These are phyloP conservation scores for Quercus phellos DNA, from an alignment of 331 rosid species.

Conservation along the genomic window DNA sequence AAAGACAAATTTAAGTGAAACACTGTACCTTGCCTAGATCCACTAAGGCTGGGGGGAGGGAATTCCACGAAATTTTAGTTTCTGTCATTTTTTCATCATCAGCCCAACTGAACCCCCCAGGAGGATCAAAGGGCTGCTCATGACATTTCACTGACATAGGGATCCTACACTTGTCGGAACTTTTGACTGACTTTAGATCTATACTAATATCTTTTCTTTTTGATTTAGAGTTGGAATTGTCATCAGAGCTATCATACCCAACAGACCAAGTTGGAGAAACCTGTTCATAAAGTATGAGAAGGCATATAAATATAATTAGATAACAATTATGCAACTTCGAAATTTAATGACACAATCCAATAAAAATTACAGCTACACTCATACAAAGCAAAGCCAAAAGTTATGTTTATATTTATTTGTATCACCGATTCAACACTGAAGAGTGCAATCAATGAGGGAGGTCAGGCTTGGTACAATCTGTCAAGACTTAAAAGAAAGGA, in stretches of 20 bases:
- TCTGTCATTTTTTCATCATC: conserved; percentile 18
- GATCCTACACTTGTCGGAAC: conserved; percentile 12
- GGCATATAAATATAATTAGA: not conserved
- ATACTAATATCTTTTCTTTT: conserved; percentile 8
- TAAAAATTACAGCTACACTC: not conserved
- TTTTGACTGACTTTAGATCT: not conserved
- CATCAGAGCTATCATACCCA: conserved; percentile 13
- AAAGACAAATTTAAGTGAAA: not conserved
- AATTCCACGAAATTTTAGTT: conserved; percentile 11
- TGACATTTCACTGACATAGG: not conserved
- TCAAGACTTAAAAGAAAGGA: not conserved
- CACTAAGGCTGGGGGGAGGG: conserved; percentile 16
- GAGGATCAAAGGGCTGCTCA: conserved; percentile 6
- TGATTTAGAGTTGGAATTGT: conserved; percentile 9
- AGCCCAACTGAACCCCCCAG: not conserved
- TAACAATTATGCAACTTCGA: not conserved
- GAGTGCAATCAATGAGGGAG: not conserved
- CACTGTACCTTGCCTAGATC: conserved; percentile 32
- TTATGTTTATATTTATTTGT: not conserved
- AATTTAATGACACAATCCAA: not conserved
- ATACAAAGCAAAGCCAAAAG: not conserved
- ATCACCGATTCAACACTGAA: not conserved
- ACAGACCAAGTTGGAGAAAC: conserved; percentile 9
- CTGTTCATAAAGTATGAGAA: conserved; percentile 8
- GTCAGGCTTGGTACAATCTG: not conserved